Conservation (phyloP, 75 land plant genomes). For the Cupressus sempervirens region DNA sequence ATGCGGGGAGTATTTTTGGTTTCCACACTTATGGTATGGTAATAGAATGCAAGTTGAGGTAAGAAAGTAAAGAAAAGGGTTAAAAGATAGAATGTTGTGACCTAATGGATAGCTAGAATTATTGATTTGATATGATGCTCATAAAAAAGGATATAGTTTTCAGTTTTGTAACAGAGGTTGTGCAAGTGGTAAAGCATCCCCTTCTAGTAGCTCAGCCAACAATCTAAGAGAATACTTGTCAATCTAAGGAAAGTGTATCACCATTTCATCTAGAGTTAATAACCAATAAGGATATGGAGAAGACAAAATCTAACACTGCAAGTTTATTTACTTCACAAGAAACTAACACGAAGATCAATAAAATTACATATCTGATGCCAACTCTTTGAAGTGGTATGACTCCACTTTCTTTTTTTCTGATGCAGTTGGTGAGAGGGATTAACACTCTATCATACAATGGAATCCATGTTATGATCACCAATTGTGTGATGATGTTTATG, state of each 20-base stretch:
- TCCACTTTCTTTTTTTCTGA: too few relatives aligned
- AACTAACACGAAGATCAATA: too few relatives aligned
- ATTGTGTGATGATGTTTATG: too few relatives aligned
- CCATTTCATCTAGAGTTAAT: background rate
- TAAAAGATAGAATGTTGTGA: conserved; percentile 60
- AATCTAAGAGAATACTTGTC: conserved; percentile 3
- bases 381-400: too few relatives aligned
- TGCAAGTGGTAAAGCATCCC: conserved; percentile 75
- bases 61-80: conserved; percentile 93
- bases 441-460: too few relatives aligned
- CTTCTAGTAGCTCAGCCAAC: conserved; percentile 20
- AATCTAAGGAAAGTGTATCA: conserved; percentile 14
- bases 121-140: too few relatives aligned
- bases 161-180: conserved; percentile 73
- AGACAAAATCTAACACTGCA: conserved; percentile 6
- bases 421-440: too few relatives aligned
- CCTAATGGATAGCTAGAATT: conserved; percentile 88
- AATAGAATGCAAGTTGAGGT: conserved; percentile 99
- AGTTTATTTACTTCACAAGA: conserved; percentile 23
- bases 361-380: too few relatives aligned
- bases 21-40: too few relatives aligned
- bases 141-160: conserved; percentile 82
- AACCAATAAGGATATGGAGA: background rate
- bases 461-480: too few relatives aligned
- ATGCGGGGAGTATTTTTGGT: too few relatives aligned